Evolutionary conservation across 345 rosid species (phyloP).

Genomic region (Clausena lansium): DNA sequence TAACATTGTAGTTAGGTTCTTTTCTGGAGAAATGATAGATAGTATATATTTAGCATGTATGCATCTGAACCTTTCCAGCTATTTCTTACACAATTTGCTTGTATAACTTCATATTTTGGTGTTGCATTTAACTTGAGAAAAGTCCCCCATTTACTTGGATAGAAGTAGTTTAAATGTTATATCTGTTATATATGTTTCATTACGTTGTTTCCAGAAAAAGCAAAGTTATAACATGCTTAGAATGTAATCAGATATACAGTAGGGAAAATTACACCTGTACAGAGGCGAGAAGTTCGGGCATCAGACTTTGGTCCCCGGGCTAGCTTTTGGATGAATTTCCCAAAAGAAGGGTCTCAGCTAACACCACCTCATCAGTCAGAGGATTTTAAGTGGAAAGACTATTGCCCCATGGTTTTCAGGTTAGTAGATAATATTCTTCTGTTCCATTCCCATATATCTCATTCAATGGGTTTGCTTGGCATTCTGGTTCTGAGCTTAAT

Average conservation of each 20-base stretch:
- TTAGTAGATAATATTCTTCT: conserved; percentile 26
- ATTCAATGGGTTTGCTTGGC: conserved; percentile 1
- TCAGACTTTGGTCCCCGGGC: conserved; percentile 93
- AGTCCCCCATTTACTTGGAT: conserved; percentile 4
- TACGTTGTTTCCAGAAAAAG: conserved; percentile 1
- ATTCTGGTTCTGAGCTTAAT: not conserved
- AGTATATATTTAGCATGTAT: not conserved
- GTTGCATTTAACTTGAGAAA: not conserved
- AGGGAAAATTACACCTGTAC: conserved; percentile 97
- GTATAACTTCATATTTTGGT: not conserved
- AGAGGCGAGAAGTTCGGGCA: conserved; percentile 77
- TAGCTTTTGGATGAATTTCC: conserved; percentile 98
- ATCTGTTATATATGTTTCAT: not conserved
- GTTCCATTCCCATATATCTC: not conserved
- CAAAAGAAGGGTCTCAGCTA: conserved; percentile 81
- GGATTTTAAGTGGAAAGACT: conserved; percentile 97
- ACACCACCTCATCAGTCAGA: conserved; percentile 94
- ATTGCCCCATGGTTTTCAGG: conserved; percentile 99
- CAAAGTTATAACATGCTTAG: conserved; percentile 9
- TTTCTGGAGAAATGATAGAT: not conserved
- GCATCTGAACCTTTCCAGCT: not conserved
- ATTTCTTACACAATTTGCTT: not conserved
- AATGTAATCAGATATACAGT: conserved; percentile 77
- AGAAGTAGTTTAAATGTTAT: not conserved
- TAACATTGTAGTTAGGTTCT: not conserved